These are phyloP conservation scores for Rubus parviflorus DNA, from an alignment of 306 rosid genomes.

Conservation along the genomic window DNA sequence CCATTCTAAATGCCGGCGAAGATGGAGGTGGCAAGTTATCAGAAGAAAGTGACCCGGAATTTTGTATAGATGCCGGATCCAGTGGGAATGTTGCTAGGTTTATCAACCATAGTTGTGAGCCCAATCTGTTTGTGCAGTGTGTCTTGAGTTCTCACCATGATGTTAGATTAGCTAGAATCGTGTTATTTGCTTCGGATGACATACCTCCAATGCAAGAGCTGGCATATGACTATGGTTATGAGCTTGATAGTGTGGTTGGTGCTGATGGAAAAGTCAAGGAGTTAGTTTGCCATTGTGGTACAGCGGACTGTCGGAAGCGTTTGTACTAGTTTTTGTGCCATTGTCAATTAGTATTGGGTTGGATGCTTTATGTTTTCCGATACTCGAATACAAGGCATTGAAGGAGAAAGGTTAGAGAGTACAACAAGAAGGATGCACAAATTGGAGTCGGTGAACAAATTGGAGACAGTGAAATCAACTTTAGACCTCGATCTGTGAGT, in stretches of 20 bases:
- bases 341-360: neutral
- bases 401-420: neutral
- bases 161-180: conserved; percentile 24
- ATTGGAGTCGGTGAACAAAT: neutral
- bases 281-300: conserved; percentile 12
- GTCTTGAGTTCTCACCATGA: conserved; percentile 29
- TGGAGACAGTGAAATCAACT: neutral
- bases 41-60: conserved; percentile 12
- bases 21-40: neutral
- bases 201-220: conserved; percentile 23
- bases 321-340: conserved; percentile 1
- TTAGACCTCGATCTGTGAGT: neutral
- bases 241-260: conserved; percentile 13
- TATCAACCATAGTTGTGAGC: conserved; percentile 33
- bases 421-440: neutral
- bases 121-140: conserved; percentile 34
- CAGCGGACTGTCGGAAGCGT: conserved; percentile 18
- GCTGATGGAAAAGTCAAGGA: conserved; percentile 7
- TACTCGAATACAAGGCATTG: neutral
- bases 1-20: neutral
- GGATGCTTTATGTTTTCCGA: neutral
- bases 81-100: conserved; percentile 28
- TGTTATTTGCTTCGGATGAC: conserved; percentile 29
- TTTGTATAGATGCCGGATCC: conserved; percentile 22
- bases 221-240: conserved; percentile 22